A percentile compares a stretch with the other conserved stretches of the same genome.
These are phyloP conservation scores for Triticum monococcum DNA, from an alignment of 176 grass and related monocot genomes.

Conservation along the genomic window DNA sequence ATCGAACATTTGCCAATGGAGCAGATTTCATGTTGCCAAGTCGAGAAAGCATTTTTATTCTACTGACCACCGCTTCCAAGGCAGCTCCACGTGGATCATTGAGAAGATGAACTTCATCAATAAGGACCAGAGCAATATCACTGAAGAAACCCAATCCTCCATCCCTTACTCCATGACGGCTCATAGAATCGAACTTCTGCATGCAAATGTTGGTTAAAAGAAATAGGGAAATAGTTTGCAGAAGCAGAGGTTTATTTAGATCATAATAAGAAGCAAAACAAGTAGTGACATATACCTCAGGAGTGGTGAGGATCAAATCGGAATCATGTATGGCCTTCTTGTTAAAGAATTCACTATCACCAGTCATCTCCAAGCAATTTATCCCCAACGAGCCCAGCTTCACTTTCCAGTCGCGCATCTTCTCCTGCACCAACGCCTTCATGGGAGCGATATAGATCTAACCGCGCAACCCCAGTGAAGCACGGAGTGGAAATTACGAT, in stretches of 20 bases:
- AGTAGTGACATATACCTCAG: conserved; percentile 54
- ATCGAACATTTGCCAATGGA: conserved; percentile 76
- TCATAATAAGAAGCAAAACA: conserved; percentile 16
- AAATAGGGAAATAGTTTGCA: not conserved
- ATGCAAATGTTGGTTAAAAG: not conserved
- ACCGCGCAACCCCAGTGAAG: conserved; percentile 25
- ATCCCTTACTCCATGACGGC: conserved; percentile 70
- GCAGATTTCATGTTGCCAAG: conserved; percentile 51
- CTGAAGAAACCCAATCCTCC: conserved; percentile 88
- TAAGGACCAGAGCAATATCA: conserved; percentile 88
- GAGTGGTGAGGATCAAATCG: conserved; percentile 91
- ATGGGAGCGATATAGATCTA: conserved; percentile 95
- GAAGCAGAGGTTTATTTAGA: not conserved
- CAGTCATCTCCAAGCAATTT: conserved; percentile 93
- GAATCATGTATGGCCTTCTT: conserved; percentile 72
- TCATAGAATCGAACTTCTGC: conserved; percentile 95
- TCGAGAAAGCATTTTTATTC: conserved; percentile 94
- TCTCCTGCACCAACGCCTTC: conserved; percentile 93
- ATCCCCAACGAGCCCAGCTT: conserved; percentile 70
- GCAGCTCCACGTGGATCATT: conserved; percentile 89
- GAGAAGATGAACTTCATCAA: conserved; percentile 95
- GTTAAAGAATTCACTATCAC: conserved; percentile 73
- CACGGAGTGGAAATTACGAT: conserved; percentile 10
- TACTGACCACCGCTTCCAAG: conserved; percentile 88
- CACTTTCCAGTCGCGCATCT: conserved; percentile 75